Conservation (phyloP, 495 filamentous ascomycete genomes). For the Lasiosphaeria miniovina region DNA sequence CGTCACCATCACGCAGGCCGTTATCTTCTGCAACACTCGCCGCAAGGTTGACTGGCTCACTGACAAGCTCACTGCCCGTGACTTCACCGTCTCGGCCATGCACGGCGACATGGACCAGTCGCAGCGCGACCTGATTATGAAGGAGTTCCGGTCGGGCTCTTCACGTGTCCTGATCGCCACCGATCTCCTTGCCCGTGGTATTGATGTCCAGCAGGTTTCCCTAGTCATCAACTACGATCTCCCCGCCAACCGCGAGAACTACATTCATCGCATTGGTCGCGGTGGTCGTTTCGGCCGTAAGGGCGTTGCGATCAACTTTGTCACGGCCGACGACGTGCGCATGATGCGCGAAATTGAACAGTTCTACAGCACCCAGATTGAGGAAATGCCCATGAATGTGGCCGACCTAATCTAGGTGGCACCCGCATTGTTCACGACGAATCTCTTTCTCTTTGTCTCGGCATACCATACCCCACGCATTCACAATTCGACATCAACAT, state of each 20-base stretch:
- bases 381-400: slow-evolving; percentile 99
- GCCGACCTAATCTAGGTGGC: slow-evolving; percentile 56
- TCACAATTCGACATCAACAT: slow-evolving; percentile 25
- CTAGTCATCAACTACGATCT: slow-evolving; percentile 99
- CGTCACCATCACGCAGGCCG: slow-evolving; percentile 96
- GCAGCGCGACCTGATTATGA: slow-evolving; percentile 97
- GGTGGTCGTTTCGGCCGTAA: slow-evolving; percentile 95
- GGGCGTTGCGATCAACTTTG: slow-evolving; percentile 99
- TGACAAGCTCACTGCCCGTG: slow-evolving; percentile 95
- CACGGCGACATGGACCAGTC: slow-evolving; percentile 99
- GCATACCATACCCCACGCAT: slow-evolving; percentile 23
- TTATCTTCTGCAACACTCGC: slow-evolving; percentile 99
- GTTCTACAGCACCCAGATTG: slow-evolving; percentile 97
- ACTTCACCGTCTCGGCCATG: slow-evolving; percentile 98
- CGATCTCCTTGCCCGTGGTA: slow-evolving; percentile 95
- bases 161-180: slow-evolving; percentile 97
- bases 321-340: slow-evolving; percentile 94
- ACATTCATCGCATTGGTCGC: slow-evolving; percentile 97
- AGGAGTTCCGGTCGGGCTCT: slow-evolving; percentile 95
- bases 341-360: slow-evolving; percentile 96
- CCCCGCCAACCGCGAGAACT: slow-evolving; percentile 98
- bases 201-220: slow-evolving; percentile 99
- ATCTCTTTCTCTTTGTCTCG: slow-evolving; percentile 26
- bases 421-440: background rate
- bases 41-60: slow-evolving; percentile 99